Conservation (phyloP, 441 rosid species). For the Populus tomentosa region DNA sequence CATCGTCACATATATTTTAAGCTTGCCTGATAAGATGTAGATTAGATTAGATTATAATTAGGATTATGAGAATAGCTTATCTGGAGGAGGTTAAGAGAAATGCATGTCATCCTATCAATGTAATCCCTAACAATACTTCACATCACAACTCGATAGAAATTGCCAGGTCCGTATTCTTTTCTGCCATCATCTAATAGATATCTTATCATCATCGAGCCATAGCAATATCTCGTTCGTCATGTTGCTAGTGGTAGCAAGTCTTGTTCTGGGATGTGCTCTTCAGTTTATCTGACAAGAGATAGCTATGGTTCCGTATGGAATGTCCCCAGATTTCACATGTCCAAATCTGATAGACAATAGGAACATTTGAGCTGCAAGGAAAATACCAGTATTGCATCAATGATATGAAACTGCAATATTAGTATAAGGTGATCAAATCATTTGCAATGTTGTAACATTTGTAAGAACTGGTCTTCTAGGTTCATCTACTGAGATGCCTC, state of each 20-base stretch:
- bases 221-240: background rate
- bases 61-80: background rate
- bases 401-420: background rate
- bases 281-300: background rate
- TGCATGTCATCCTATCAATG: background rate
- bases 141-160: background rate
- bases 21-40: background rate
- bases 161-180: background rate
- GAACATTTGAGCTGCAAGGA: background rate
- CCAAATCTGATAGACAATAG: background rate
- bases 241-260: background rate
- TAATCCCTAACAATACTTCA: background rate
- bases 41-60: background rate
- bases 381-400: background rate
- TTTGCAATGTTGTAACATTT: background rate
- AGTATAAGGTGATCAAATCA: background rate
- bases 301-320: background rate
- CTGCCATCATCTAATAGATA: background rate
- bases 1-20: background rate
- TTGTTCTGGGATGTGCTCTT: background rate
- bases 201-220: background rate
- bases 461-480: constrained; percentile 5
- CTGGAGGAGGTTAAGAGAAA: background rate
- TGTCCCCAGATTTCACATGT: too few species aligned
- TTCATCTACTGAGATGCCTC: background rate